Base-by-base conservation (phyloP, 371 early-diverging fungal genomes). In the Sporodiniella umbellata region DNA sequence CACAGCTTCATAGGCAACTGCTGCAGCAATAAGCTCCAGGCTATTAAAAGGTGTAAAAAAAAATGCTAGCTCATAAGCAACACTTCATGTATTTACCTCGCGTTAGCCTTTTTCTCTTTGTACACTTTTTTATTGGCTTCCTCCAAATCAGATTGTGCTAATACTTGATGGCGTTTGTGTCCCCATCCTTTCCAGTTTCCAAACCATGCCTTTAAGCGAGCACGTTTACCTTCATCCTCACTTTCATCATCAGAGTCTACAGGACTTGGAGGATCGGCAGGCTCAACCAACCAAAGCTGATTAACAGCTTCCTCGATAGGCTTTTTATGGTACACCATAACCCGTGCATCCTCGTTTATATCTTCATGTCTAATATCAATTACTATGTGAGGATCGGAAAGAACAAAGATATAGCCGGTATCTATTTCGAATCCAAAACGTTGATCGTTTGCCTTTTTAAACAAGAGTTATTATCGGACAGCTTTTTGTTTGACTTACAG, bases 1-100 rank as follows among this genome's bases (percentile, higher is more conserved):
- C 42, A 75, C 68, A 39, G 80, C 80, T 44, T 75, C 75, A 40
- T 66, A 79, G 23, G 73, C 77, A 37, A 71, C 80, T 26, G 80
- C 80, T 38, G 75, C 80, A 42, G 73, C 80, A 49, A 79, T 62
- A 17, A 79, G 48, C 33, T 79, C 77, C 46, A 75, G 75, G 50
- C 60, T 64, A 22, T 5, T 24, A 15, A 35, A n/a, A 11, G 11
- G 15, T 8, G 37, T 6, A 19, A 19, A 14, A 30, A 23, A 11
- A 8, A 23, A 8, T 4, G 26, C 17, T 21, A 37, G 14, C 4
- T 8, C 1, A 48, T 35, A 28, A 49, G 15, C 18, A 15, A 42
- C 17, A 8, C 17, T n/a, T n/a, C n/a, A n/a, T n/a, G 30, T 3
- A 8, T 23, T 31, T 54, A 58, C 62, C 65, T 62, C 17, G 64